Percentiles rank a stretch among this genome's conserved stretches.
Evolutionary conservation across 257 asterid genomes (phyloP).

Genomic region (Solanum etuberosum): DNA sequence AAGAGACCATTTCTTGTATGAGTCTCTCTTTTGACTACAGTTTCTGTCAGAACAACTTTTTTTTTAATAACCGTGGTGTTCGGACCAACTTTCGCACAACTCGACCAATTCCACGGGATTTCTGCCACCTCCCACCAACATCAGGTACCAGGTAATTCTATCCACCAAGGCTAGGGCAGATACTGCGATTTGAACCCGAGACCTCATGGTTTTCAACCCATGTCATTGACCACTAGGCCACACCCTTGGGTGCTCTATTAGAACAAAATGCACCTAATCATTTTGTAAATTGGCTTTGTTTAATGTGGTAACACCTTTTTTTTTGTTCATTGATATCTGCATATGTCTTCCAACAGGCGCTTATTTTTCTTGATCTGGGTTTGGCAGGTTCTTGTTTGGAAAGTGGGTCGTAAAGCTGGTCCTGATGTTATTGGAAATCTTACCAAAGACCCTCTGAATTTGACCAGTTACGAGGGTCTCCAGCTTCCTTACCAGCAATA

Average conservation of each 20-base stretch:
- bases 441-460: conserved; percentile 12
- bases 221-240: background rate
- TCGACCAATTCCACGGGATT: background rate
- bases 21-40: background rate
- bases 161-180: background rate
- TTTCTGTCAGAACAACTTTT: background rate
- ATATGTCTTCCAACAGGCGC: background rate
- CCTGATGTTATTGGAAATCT: conserved; percentile 14
- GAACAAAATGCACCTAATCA: background rate
- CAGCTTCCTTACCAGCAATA: conserved; percentile 22
- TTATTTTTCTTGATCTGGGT: background rate
- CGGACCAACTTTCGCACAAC: background rate
- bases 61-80: background rate
- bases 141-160: background rate
- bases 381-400: conserved; percentile 80
- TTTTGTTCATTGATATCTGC: background rate
- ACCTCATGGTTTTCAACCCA: background rate
- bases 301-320: background rate
- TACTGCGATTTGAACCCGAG: background rate
- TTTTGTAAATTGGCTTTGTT: background rate
- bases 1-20: background rate
- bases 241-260: background rate
- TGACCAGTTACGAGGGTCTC: conserved; percentile 9
- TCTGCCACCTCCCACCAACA: background rate
- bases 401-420: conserved; percentile 30